Evolutionary conservation across 169 alveolate species (phyloP).

Genomic region (Babesia microti): DNA sequence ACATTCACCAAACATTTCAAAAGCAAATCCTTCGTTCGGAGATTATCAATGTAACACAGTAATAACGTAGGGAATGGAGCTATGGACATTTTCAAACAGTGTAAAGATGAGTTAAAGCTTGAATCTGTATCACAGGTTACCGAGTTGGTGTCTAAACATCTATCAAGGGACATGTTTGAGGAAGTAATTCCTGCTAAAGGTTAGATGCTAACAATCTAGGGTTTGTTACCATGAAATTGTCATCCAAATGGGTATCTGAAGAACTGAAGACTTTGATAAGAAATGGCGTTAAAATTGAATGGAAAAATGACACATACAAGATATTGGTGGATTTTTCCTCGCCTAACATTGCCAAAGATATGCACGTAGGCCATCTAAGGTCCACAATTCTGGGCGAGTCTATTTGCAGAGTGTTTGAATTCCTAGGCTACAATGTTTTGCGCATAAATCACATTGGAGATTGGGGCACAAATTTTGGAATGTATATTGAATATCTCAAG

Average conservation of each 20-base stretch:
- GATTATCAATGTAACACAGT: constrained; percentile 55
- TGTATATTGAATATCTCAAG: constrained; percentile 81
- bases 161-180: neutral
- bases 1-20: constrained; percentile 32
- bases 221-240: constrained; percentile 39
- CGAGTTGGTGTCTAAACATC: constrained; percentile 18
- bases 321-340: constrained; percentile 95
- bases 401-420: constrained; percentile 71
- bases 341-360: constrained; percentile 99
- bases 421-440: constrained; percentile 64
- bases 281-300: constrained; percentile 34
- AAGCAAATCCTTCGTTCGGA: constrained; percentile 66
- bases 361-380: constrained; percentile 99
- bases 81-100: constrained; percentile 48
- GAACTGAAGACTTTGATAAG: constrained; percentile 21
- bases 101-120: constrained; percentile 40
- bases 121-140: constrained; percentile 63
- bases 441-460: constrained; percentile 95
- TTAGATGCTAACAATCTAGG: constrained; percentile 1
- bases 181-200: neutral
- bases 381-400: constrained; percentile 96
- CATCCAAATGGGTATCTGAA: constrained; percentile 31
- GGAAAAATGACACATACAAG: constrained; percentile 25
- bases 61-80: constrained; percentile 54
- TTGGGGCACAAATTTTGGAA: constrained; percentile 99